phyloP scores from a whole-genome alignment of 805 yeast species.

The Scheffersomyces amazonensis region DNA sequence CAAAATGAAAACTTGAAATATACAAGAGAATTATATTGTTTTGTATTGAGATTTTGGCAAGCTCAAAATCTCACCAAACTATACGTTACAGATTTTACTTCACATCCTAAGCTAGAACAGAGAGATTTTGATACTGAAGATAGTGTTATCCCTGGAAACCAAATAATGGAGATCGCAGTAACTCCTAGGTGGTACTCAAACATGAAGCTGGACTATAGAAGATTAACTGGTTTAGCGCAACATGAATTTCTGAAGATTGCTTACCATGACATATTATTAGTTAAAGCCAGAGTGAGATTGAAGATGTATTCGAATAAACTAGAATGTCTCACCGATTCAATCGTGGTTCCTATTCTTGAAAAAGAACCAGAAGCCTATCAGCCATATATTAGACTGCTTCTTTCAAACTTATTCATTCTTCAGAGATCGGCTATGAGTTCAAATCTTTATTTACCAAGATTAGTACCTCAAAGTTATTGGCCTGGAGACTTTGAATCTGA shows the following conservation, averaged over 20 bases:
- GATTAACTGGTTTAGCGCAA: too few relatives aligned
- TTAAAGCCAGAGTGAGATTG: conserved; percentile 6
- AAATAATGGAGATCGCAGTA: too few relatives aligned
- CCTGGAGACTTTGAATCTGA: background rate
- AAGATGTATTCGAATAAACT: conserved; percentile 9
- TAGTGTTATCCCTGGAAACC: conserved; percentile 3
- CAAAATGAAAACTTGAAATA: background rate
- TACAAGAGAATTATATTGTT: conserved; percentile 1
- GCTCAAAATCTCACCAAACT: too few relatives aligned
- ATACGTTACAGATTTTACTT: conserved; percentile 18
- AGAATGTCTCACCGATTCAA: conserved; percentile 3
- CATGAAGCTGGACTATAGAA: too few relatives aligned
- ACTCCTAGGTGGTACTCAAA: too few relatives aligned
- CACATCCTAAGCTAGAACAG: conserved; percentile 5
- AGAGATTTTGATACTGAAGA: conserved; percentile 5
- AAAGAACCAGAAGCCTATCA: background rate
- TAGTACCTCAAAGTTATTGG: background rate
- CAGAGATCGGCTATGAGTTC: background rate
- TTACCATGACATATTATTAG: conserved; percentile 7
- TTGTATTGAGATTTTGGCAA: conserved; percentile 3
- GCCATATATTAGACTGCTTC: too few relatives aligned
- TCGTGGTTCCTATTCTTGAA: background rate
- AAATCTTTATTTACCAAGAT: background rate
- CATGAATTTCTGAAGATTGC: too few relatives aligned
- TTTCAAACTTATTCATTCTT: background rate